These are phyloP conservation scores for Exophiala xenobiotica DNA, from an alignment of 2,329 filamentous ascomycete genomes.

Conservation along the genomic window DNA sequence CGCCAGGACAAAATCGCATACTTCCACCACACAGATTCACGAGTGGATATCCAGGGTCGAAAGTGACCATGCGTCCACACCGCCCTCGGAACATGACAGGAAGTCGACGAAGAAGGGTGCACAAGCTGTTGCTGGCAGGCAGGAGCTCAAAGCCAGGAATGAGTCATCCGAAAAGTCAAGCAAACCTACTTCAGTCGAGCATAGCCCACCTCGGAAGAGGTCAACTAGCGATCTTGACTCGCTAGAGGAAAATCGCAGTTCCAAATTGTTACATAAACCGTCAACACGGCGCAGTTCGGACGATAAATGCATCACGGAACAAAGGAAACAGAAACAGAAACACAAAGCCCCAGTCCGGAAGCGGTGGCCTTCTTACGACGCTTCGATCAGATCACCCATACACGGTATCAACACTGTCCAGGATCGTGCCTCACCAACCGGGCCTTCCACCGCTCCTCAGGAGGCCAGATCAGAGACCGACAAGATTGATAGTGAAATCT, in stretches of 20 bases:
- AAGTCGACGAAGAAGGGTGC: constrained; percentile 4
- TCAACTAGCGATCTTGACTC: constrained; percentile 27
- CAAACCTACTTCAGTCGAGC: constrained; percentile 4
- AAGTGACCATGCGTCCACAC: neutral
- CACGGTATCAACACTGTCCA: constrained; percentile 1
- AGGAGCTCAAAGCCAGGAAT: constrained; percentile 10
- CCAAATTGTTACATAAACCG: constrained; percentile 12
- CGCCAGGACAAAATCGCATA: constrained; percentile 11
- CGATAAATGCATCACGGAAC: constrained; percentile 6
- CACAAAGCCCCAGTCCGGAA: constrained; percentile 9
- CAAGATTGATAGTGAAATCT: neutral
- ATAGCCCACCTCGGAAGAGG: constrained; percentile 26
- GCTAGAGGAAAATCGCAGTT: constrained; percentile 13
- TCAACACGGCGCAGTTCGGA: constrained; percentile 14
- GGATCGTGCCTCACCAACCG: neutral
- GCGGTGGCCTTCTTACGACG: constrained; percentile 16
- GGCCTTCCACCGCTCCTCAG: constrained; percentile 1
- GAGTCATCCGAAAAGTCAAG: constrained; percentile 15
- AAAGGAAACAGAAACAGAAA: constrained; percentile 17
- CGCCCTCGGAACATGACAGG: neutral
- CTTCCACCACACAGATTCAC: constrained; percentile 13
- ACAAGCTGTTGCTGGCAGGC: neutral
- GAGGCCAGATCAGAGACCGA: constrained; percentile 1
- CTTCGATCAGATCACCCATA: constrained; percentile 9
- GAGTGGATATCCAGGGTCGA: constrained; percentile 18